These are phyloP conservation scores for Litchi chinensis DNA, from an alignment of 345 rosid genomes.

Conservation along the genomic window DNA sequence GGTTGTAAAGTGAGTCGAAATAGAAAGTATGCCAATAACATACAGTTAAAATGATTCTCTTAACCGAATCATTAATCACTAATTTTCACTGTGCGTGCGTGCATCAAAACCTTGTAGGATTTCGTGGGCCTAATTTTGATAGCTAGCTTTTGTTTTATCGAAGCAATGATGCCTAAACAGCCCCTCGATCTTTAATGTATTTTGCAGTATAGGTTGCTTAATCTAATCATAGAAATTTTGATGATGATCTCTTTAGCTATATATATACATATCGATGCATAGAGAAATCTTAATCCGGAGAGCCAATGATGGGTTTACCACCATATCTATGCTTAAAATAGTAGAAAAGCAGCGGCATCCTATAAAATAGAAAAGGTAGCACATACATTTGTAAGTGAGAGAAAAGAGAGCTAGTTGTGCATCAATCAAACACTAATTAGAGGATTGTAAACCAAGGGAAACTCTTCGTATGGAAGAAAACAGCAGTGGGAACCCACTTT, in stretches of 20 bases:
- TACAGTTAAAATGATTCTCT: not conserved
- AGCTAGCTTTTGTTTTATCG: not conserved
- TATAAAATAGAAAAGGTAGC: not conserved
- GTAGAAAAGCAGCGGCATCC: slow-evolving; percentile 1
- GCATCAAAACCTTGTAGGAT: not conserved
- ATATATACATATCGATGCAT: not conserved
- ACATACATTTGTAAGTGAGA: not conserved
- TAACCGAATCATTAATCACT: no score
- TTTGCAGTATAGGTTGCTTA: not conserved
- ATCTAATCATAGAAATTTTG: not conserved
- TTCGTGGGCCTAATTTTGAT: not conserved
- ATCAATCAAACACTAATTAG: no score
- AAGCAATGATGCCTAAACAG: no score
- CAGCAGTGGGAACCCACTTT: not conserved
- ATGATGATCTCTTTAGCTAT: no score
- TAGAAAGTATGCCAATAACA: not conserved
- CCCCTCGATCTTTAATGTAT: no score
- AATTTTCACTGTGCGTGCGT: not conserved
- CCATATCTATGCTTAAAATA: not conserved
- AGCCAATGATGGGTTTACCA: not conserved
- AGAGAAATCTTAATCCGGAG: not conserved
- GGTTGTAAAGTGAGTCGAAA: not conserved
- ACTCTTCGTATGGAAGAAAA: not conserved
- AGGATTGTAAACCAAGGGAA: not conserved
- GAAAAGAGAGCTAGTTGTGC: not conserved